Base-by-base conservation (phyloP, 2,329 filamentous ascomycete species). In the Beauveria medogensis region DNA sequence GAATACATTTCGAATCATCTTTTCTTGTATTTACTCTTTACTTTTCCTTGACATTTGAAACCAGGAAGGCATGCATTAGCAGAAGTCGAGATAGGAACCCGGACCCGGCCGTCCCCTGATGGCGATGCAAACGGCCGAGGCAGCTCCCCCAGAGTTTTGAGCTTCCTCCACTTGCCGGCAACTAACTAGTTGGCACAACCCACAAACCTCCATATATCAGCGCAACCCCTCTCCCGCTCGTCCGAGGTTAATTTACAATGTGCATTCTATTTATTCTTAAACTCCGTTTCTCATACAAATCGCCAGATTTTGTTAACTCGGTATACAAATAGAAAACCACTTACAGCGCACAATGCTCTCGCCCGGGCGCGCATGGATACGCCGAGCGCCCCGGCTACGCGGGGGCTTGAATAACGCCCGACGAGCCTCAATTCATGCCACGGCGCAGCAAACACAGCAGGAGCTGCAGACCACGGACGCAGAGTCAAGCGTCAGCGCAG, bases 221-320 rank as follows among this genome's bases (percentile, higher is more conserved):
- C 48, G n/a, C 48, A 59, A 12, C 56, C 56, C 56, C 56, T 56
- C 54, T 59, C 56, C 56, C 56, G 56, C 48, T 59, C 56, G 48
- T 41, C 56, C 56, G 56, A 47, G 18, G 9, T 10, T 34, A 20
- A 4, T 28, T 20, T 18, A 22, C 12, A n/a, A 18, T 48, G n/a
- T 22, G 10, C 7, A 54, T 5, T 28, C 0, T 48, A 1, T 16
- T 37, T 8, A n/a, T 14, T 4, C 3, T 10, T 4, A 14, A 12
- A 9, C 22, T 12, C 18, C 5, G 14, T 24, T 12, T 16, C 14
- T 37, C 34, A 16, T 16, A 16, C 5, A 16, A 6, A 37, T 5
- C 34, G 0, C 14, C 5, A 16, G 34, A 37, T 16, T 37, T 37
- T 37, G 5, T 16, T 3, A 37, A 16, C 12, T 3, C 5, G 5